Evolutionary conservation across 192 early-diverging fungal genomes (phyloP), one percentile per base, ranked within the genome.

Genomic region (Podila minutissima): DNA sequence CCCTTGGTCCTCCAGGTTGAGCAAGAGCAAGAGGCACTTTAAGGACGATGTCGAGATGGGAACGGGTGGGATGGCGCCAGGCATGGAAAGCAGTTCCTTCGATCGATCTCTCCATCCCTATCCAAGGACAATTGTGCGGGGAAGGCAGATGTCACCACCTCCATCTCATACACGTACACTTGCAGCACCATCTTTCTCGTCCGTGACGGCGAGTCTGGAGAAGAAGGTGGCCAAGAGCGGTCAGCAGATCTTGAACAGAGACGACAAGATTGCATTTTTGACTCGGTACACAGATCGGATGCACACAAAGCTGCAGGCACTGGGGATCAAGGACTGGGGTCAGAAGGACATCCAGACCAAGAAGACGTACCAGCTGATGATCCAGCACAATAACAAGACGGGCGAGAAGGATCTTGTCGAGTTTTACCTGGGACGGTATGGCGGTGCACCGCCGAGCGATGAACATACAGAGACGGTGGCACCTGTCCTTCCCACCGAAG

Each of bases 381-480:
- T 85, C 50, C 81, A 72, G 65, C 84, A 85, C 62, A 85, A 85
- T 26, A 75, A 82, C 62, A 76, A 74, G 59, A 78, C 81, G 3
- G 84, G 84, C 2, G 84, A 85, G 49, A 77, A 82, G 28, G 75
- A 69, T 20, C 49, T 85, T 22, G 81, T 85, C 22, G 59, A 71
- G 38, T 85, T 85, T 79, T 85, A 85, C 62, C 59, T 85, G 32
- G 75, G 73, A 9, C 75, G 73, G 58, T 85, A 82, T 63, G 84
- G 84, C 59, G 72, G 79, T 13, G 69, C 79, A 49, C 57, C 70
- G 35, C 66, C 33, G 22, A 26, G 31, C 81, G 88, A 57, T 90
- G 91, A 51, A 86, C 86, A 38, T 89, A 71, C 20, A 91, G 92
- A 58, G 81, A 71, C 8, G 71, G 87, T 2, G 89, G 74, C 19